These are phyloP conservation scores for Picea glauca DNA, from an alignment of 75 land plant species.

Conservation along the genomic window DNA sequence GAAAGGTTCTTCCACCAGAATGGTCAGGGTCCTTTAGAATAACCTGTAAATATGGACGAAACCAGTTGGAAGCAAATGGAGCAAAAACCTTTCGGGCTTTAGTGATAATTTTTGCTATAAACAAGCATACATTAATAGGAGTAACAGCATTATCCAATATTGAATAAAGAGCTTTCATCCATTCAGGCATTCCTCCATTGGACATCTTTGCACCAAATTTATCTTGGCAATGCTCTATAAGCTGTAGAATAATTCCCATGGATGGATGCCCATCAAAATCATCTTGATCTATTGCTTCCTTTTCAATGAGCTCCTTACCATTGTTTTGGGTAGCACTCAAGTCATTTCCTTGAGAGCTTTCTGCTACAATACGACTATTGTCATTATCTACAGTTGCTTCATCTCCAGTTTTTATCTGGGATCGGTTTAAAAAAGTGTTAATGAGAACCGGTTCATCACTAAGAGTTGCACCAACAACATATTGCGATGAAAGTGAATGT, in stretches of 20 bases:
- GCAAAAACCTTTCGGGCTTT: slow-evolving; percentile 41
- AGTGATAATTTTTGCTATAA: slow-evolving; percentile 43
- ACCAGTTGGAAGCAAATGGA: slow-evolving; percentile 23
- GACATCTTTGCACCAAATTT: slow-evolving; percentile 17
- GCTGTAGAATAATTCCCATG: slow-evolving; percentile 27
- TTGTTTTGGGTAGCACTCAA: background rate
- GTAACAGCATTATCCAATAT: slow-evolving; percentile 40
- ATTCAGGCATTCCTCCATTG: slow-evolving; percentile 35
- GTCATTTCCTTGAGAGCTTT: background rate
- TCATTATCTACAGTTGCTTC: background rate
- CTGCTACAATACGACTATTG: background rate
- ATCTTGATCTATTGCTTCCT: slow-evolving; percentile 35
- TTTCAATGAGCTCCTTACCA: slow-evolving; percentile 15
- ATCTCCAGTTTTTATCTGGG: slow-evolving; percentile 3
- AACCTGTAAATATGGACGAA: slow-evolving; percentile 30
- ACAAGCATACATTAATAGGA: slow-evolving; percentile 41
- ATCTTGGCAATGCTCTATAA: slow-evolving; percentile 30
- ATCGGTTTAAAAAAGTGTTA: slow-evolving; percentile 27
- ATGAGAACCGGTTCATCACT: slow-evolving; percentile 45
- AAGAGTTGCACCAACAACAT: slow-evolving; percentile 38
- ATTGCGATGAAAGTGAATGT: slow-evolving; percentile 37
- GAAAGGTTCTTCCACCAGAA: slow-evolving; percentile 39
- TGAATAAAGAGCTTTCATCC: slow-evolving; percentile 45
- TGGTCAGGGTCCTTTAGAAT: slow-evolving; percentile 33
- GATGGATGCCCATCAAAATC: slow-evolving; percentile 58